Evolutionary conservation across 2,329 filamentous ascomycete genomes (phyloP).

Genomic region (Penicillium psychrosexuale): DNA sequence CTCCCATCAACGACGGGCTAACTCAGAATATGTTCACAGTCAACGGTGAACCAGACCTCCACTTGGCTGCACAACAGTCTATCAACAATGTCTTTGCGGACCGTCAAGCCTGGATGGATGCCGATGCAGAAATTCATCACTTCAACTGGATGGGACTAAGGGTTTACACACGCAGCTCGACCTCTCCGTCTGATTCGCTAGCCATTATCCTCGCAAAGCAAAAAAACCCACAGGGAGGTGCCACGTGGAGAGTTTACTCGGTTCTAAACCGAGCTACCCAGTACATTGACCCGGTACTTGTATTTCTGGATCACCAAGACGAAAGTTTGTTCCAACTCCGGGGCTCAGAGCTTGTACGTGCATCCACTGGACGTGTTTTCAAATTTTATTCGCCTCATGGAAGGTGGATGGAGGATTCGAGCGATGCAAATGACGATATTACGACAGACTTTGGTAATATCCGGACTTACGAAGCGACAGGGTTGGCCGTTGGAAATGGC

Average conservation of each 20-base stretch:
- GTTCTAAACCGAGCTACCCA: constrained; percentile 16
- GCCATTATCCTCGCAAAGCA: constrained; percentile 18
- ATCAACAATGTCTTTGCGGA: neutral
- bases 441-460: constrained; percentile 11
- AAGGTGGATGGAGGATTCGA: constrained; percentile 13
- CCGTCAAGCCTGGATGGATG: neutral
- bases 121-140: constrained; percentile 18
- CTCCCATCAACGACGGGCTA: neutral
- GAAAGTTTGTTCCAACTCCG: neutral
- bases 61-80: neutral
- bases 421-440: neutral
- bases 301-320: constrained; percentile 4
- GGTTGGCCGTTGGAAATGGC: constrained; percentile 15
- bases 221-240: constrained; percentile 6
- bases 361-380: constrained; percentile 10
- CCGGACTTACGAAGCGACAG: neutral
- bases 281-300: constrained; percentile 25
- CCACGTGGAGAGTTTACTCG: constrained; percentile 6
- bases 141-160: constrained; percentile 26
- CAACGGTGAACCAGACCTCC: neutral
- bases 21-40: too few relatives aligned
- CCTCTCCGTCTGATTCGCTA: constrained; percentile 22
- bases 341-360: constrained; percentile 12
- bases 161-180: constrained; percentile 14
- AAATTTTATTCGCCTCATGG: constrained; percentile 28